These are phyloP conservation scores for Colletotrichum truncatum DNA, from an alignment of 2,329 filamentous ascomycete genomes.

Conservation along the genomic window DNA sequence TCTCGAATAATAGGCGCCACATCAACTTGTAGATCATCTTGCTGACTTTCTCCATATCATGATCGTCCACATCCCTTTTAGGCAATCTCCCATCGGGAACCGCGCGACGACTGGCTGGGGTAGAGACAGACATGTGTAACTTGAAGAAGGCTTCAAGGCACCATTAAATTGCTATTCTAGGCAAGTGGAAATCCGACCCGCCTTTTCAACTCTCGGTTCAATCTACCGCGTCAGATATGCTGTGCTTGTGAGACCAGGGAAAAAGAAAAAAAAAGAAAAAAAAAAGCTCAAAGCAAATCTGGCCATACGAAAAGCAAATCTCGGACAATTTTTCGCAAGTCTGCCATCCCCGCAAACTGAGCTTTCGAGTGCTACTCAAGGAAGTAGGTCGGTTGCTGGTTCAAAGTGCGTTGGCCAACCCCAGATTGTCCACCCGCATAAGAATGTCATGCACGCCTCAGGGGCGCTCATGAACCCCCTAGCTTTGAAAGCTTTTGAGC, in stretches of 20 bases:
- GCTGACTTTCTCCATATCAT: neutral
- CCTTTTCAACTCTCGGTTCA: neutral
- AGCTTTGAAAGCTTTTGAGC: neutral
- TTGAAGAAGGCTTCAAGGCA: neutral
- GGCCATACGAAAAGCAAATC: conserved; percentile 16
- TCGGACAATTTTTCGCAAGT: conserved; percentile 12
- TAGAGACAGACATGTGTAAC: neutral
- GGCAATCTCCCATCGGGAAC: conserved; percentile 3
- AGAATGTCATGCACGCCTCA: conserved; percentile 5
- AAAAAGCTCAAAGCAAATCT: neutral
- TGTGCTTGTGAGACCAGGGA: neutral
- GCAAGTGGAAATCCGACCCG: conserved; percentile 8
- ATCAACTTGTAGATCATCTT: conserved; percentile 10
- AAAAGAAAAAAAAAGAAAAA: neutral
- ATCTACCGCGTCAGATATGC: neutral
- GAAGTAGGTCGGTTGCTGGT: neutral
- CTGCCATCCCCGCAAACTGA: conserved; percentile 8
- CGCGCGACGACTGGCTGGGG: neutral
- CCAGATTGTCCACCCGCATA: neutral
- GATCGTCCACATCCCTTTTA: conserved; percentile 3
- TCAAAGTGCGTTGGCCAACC: neutral
- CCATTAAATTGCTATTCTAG: neutral
- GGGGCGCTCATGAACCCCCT: neutral
- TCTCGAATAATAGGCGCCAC: conserved; percentile 1
- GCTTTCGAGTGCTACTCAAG: neutral